phyloP scores from a whole-genome alignment of 1,284 basidiomycete species.

The Austroboletus niveus region DNA sequence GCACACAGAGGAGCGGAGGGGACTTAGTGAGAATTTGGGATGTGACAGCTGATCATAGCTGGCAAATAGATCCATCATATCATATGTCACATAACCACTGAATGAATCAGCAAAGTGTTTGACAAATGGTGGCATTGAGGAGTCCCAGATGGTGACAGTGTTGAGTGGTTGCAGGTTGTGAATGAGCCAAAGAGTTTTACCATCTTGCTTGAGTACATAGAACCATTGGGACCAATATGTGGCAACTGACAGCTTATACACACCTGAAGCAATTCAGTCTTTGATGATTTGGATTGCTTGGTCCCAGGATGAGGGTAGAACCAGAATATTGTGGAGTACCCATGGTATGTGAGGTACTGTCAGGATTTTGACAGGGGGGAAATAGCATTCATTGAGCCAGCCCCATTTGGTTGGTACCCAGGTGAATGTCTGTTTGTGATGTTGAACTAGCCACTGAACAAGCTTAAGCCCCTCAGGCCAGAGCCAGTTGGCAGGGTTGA shows the following conservation, averaged over 20 bases:
- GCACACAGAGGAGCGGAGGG: too few species aligned
- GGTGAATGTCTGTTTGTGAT: too few species aligned
- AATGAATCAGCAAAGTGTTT: slow-evolving; percentile 1
- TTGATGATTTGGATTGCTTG: slow-evolving; percentile 5
- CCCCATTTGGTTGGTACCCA: slow-evolving; percentile 9
- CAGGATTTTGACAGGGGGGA: slow-evolving; percentile 16
- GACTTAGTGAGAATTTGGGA: too few species aligned
- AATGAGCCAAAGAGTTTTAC: slow-evolving; percentile 21
- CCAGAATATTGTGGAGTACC: slow-evolving; percentile 10
- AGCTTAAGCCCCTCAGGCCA: slow-evolving; percentile 25
- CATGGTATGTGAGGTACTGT: slow-evolving; percentile 10
- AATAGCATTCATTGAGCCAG: slow-evolving; percentile 10
- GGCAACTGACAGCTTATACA: too few species aligned
- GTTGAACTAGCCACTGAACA: too few species aligned
- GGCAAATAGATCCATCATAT: slow-evolving; percentile 8
- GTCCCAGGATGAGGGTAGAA: slow-evolving; percentile 13
- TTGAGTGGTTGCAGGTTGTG: slow-evolving; percentile 21
- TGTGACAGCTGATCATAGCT: slow-evolving; percentile 3
- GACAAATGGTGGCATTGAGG: too few species aligned
- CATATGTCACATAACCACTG: slow-evolving; percentile 5
- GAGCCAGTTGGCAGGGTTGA: slow-evolving; percentile 1
- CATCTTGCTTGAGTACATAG: slow-evolving; percentile 20
- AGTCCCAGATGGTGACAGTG: too few species aligned
- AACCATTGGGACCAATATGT: too few species aligned
- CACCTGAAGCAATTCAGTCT: too few species aligned